phyloP scores from a whole-genome alignment of 495 filamentous ascomycete genomes.

The Choiromyces venosus region DNA sequence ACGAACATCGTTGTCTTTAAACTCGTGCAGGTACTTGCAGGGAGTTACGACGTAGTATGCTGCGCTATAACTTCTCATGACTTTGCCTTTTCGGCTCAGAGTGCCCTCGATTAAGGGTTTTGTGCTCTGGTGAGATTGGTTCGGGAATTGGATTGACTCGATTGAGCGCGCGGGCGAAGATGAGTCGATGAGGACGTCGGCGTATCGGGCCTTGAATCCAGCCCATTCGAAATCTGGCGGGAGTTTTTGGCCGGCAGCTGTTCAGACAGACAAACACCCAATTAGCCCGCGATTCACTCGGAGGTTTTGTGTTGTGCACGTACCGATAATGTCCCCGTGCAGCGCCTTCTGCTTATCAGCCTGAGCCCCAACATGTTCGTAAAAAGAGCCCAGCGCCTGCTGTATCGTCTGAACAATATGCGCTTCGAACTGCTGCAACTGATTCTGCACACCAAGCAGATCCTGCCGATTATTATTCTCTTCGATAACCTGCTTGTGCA shows the following conservation, averaged over 20 bases:
- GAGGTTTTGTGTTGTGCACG: not conserved
- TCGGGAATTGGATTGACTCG: conserved; percentile 71
- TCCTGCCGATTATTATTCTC: conserved; percentile 94
- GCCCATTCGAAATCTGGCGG: conserved; percentile 91
- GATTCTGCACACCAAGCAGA: conserved; percentile 77
- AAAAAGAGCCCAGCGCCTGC: conserved; percentile 70
- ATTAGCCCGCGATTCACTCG: not conserved
- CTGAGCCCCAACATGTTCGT: conserved; percentile 68
- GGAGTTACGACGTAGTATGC: conserved; percentile 87
- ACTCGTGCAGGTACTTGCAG: conserved; percentile 83
- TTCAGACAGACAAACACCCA: not conserved
- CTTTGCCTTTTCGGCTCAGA: conserved; percentile 78
- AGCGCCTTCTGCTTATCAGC: conserved; percentile 71
- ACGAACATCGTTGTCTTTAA: conserved; percentile 74
- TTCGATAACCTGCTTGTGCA: conserved; percentile 85
- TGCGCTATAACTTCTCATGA: conserved; percentile 65
- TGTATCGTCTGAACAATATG: conserved; percentile 83
- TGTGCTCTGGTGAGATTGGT: conserved; percentile 75
- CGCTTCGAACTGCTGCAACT: conserved; percentile 80
- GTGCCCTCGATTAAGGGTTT: conserved; percentile 77
- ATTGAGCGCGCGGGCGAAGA: conserved; percentile 64
- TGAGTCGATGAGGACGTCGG: conserved; percentile 70
- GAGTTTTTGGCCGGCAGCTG: conserved; percentile 63
- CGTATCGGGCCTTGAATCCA: conserved; percentile 66
- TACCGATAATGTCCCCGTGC: conserved; percentile 71